Base-by-base conservation (phyloP, 441 rosid species). In the Bocquillonia castaneifolia region DNA sequence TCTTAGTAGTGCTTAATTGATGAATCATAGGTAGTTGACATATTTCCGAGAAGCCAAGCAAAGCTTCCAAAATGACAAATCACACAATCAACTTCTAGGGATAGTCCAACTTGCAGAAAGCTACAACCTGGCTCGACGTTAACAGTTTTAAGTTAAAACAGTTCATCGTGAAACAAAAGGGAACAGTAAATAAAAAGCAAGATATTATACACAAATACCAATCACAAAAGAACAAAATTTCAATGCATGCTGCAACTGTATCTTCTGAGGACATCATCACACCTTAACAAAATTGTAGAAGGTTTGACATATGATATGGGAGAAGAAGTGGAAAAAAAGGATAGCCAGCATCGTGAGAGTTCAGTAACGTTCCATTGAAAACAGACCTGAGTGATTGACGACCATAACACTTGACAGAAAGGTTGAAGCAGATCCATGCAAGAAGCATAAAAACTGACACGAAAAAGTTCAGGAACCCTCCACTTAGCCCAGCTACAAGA, bases 401-500 rank as follows among this genome's bases (percentile, higher is more conserved):
- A 70, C 85, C 86, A 75, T 57, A 76, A 52, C 78, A 80, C 76
- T 83, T 86, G 69, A 72, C 64, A 48, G 85, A 79, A 9, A 79
- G 20, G 73, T 83, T 73, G 78, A 81, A 89, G 75, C 75, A 72
- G 69, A 88, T 83, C 99, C 99, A 89, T 15, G 92, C 86, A 64
- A 79, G 80, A 74, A 92, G 84, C 99, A 95, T 90, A 57, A 80
- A 87, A 70, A 82, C 76, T 22, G 86, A 83, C 62, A 82, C 64
- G 40, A 59, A 68, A 77, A 92, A 86, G 26, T 89, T 83, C 82
- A 92, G 63, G 81, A 95, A 95, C 70, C 98, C 99, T 67, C 99
- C 97, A 78, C 81, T 82, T 73, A 90, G 82, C 69, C 96, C 98
- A 76, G 93, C 85, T 2, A 81, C 73, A 77, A 84, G 82, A 83